Evolutionary conservation across 768 basidiomycete species (phyloP).

Genomic region (Trichaptum fuscoviolaceum): DNA sequence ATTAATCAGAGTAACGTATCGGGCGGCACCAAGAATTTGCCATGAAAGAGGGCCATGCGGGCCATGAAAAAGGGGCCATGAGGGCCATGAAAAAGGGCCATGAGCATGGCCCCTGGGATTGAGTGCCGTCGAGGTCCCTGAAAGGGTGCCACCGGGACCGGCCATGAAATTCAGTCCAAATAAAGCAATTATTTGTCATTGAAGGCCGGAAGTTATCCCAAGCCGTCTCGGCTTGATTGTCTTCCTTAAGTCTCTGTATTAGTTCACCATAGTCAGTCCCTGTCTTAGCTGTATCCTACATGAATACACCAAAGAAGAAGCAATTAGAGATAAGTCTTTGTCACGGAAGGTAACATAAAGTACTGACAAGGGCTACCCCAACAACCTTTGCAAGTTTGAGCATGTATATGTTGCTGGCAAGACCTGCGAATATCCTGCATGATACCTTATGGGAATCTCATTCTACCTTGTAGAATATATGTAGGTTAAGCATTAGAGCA

Average conservation of each 20-base stretch:
- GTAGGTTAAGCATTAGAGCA: background rate
- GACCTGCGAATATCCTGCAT: background rate
- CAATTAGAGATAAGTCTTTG: background rate
- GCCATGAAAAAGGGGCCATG: too few species aligned
- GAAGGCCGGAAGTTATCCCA: background rate
- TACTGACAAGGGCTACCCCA: conserved; percentile 16
- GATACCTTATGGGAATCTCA: background rate
- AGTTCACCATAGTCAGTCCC: background rate
- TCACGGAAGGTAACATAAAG: background rate
- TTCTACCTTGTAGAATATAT: background rate
- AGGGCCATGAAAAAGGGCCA: too few species aligned
- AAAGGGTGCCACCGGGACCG: too few species aligned
- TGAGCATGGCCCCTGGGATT: too few species aligned
- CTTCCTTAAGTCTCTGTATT: background rate
- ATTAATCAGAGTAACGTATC: too few species aligned
- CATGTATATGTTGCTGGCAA: conserved; percentile 11
- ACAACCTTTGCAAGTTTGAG: conserved; percentile 14
- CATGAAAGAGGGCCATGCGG: too few species aligned
- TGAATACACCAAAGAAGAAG: background rate
- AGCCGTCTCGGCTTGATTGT: background rate
- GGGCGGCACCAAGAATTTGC: too few species aligned
- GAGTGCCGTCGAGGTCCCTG: too few species aligned
- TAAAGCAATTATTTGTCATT: too few species aligned
- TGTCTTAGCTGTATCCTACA: background rate
- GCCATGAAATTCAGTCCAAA: too few species aligned